A percentile compares a stretch with the other conserved stretches of the same genome.
phyloP scores from a whole-genome alignment of 1,284 basidiomycete genomes.

The Cryptococcus floricola region DNA sequence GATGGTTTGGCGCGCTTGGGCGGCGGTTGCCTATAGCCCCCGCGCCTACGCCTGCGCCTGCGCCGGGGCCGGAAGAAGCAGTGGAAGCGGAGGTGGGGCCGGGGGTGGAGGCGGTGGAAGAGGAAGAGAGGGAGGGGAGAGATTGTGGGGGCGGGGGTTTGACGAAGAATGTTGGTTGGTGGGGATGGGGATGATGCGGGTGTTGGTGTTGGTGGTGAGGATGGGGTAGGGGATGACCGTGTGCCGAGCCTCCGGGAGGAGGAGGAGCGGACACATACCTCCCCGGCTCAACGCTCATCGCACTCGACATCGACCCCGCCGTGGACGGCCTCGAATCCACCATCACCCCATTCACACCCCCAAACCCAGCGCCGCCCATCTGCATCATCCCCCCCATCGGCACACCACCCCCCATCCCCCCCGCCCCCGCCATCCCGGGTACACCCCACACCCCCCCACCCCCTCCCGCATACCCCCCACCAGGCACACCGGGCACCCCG shows the following conservation, averaged over 20 bases:
- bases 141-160: neutral
- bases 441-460: neutral
- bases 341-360: too few species aligned
- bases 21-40: constrained; percentile 9
- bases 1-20: constrained; percentile 25
- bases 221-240: neutral
- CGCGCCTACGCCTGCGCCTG: neutral
- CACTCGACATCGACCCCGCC: constrained; percentile 23
- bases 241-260: neutral
- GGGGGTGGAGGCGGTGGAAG: neutral
- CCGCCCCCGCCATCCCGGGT: neutral
- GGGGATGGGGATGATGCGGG: too few species aligned
- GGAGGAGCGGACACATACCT: neutral
- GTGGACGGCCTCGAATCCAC: constrained; percentile 21
- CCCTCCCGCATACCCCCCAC: constrained; percentile 12
- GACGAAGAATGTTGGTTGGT: neutral
- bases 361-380: too few species aligned
- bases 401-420: too few species aligned
- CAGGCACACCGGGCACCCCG: neutral
- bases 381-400: neutral
- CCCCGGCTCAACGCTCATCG: constrained; percentile 14
- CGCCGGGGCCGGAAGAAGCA: neutral
- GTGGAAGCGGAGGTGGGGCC: neutral
- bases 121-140: neutral
- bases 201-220: neutral